Conservation (phyloP, 2,329 filamentous ascomycete genomes). For the Xylariaceae sp. region DNA sequence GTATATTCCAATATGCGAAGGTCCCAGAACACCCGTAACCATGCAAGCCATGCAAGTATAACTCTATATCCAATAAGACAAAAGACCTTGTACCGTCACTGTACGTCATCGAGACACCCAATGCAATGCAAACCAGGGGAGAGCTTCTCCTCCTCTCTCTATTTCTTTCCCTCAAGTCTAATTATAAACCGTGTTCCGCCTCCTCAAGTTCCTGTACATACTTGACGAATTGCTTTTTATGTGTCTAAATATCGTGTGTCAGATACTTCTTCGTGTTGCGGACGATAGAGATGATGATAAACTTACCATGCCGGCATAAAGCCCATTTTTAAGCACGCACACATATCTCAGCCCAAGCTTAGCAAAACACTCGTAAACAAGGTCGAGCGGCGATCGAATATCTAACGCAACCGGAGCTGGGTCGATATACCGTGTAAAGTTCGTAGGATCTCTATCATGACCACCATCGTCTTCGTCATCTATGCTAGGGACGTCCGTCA, state of each 20-base stretch:
- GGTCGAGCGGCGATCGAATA: slow-evolving; percentile 83
- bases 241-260: slow-evolving; percentile 55
- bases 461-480: slow-evolving; percentile 59
- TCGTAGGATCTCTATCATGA: slow-evolving; percentile 62
- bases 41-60: no score
- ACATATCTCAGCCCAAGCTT: slow-evolving; percentile 92
- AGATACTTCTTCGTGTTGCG: slow-evolving; percentile 15
- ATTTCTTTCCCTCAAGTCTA: no score
- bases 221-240: slow-evolving; percentile 96
- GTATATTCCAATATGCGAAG: no score
- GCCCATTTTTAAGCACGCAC: slow-evolving; percentile 79
- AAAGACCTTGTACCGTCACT: no score
- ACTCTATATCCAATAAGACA: no score
- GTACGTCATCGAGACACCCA: no score
- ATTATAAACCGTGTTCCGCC: slow-evolving; percentile 29
- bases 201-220: slow-evolving; percentile 83
- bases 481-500: slow-evolving; percentile 64
- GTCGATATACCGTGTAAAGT: slow-evolving; percentile 90
- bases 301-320: slow-evolving; percentile 81
- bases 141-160: no score
- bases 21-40: no score
- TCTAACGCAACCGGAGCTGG: slow-evolving; percentile 86
- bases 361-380: slow-evolving; percentile 94
- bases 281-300: background rate
- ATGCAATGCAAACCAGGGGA: no score